A percentile compares a stretch with the other conserved stretches of the same genome.
Evolutionary conservation across 1,284 basidiomycete species (phyloP).

Genomic region (Rhodotorula sp.): DNA sequence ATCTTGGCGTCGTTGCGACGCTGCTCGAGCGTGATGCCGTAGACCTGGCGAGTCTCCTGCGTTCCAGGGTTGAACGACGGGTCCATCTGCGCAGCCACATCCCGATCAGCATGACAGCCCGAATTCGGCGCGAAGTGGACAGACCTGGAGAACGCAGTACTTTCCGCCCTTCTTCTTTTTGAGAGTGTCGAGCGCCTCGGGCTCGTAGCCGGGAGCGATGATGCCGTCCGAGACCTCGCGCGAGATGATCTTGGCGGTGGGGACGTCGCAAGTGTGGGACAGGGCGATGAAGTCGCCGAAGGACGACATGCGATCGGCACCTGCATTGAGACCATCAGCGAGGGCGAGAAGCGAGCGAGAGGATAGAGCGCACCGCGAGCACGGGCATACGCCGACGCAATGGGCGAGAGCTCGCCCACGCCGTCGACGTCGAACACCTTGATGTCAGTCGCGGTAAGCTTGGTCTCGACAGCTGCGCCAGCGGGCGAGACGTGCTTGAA

Average conservation of each 20-base stretch:
- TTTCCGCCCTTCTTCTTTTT: constrained; percentile 98
- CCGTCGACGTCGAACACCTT: constrained; percentile 97
- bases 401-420: constrained; percentile 79
- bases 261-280: constrained; percentile 85
- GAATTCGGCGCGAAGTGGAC: constrained; percentile 10
- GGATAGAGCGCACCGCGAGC: constrained; percentile 68
- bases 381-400: constrained; percentile 92
- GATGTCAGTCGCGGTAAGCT: constrained; percentile 80
- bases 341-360: not conserved
- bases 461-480: constrained; percentile 87
- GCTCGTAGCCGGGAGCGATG: constrained; percentile 88
- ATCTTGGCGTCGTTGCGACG: constrained; percentile 89
- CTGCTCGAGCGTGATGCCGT: constrained; percentile 88
- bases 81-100: constrained; percentile 65
- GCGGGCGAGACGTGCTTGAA: constrained; percentile 99
- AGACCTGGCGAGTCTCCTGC: constrained; percentile 91
- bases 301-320: constrained; percentile 98
- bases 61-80: constrained; percentile 70
- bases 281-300: constrained; percentile 99
- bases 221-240: constrained; percentile 98
- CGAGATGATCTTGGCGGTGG: constrained; percentile 93
- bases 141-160: constrained; percentile 91
- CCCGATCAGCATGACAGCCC: rapidly evolving
- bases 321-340: constrained; percentile 49
- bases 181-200: constrained; percentile 85